These are phyloP conservation scores for Oryza australiensis DNA, from an alignment of 176 grass and related monocot genomes.

Conservation along the genomic window DNA sequence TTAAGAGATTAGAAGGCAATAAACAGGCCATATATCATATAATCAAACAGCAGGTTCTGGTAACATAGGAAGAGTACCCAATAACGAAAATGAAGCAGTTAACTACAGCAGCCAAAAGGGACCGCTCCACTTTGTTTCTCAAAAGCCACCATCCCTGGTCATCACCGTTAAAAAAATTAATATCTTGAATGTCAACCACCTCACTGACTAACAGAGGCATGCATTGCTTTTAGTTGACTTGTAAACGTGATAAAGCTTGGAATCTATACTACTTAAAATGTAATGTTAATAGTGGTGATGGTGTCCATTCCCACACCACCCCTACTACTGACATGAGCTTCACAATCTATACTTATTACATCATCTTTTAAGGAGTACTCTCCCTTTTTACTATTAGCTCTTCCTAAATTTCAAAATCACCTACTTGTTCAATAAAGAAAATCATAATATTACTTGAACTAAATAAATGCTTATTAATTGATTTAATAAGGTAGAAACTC, in stretches of 20 bases:
- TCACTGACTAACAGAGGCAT: not conserved
- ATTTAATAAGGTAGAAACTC: too few species aligned
- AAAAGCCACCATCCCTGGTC: constrained; percentile 97
- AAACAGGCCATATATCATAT: not conserved
- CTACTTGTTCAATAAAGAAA: too few species aligned
- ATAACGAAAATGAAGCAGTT: constrained; percentile 76
- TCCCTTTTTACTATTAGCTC: too few species aligned
- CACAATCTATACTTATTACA: too few species aligned
- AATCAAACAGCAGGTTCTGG: constrained; percentile 6
- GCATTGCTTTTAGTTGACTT: not conserved
- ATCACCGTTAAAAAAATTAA: constrained; percentile 10
- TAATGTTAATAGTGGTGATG: too few species aligned
- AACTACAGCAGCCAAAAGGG: constrained; percentile 49
- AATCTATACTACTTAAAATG: too few species aligned
- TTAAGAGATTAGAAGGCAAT: constrained; percentile 15
- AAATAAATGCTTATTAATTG: too few species aligned
- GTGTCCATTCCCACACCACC: too few species aligned
- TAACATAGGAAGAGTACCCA: constrained; percentile 60
- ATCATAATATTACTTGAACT: too few species aligned
- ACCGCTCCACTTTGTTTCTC: constrained; percentile 68
- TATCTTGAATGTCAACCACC: not conserved
- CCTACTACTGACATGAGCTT: too few species aligned
- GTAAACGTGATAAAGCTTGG: not conserved
- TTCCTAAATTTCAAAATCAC: too few species aligned
- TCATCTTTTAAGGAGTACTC: too few species aligned